Base-by-base conservation (phyloP, 2,329 filamentous ascomycete genomes). In the Cladosporium sp. region DNA sequence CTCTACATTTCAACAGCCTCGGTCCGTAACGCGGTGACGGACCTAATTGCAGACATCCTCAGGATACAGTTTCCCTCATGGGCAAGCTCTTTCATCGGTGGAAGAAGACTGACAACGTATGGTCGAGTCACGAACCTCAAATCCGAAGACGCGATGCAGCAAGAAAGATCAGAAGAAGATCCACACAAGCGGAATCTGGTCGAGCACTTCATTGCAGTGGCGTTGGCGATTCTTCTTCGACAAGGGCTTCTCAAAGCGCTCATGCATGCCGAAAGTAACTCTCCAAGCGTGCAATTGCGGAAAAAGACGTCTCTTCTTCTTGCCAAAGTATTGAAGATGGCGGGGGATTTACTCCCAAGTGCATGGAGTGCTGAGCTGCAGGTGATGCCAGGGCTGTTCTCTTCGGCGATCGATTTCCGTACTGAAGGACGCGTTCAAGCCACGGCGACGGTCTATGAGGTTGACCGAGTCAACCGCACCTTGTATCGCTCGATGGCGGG, bases 401-500 rank as follows among this genome's bases (percentile, higher is more conserved):
- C 84, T 6, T 82, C 84, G 0, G 89, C 91, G 4, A 78, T 87
- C 2, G 78, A 83, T 29, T 88, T 91, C 59, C 75, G 80, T 18
- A 76, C 82, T 16, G 82, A 91, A 25, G 78, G 83, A 19, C 84
- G 88, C 49, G 91, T 91, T 58, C 77, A 86, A 50, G 89, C 92
- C 6, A 91, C 89, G 7, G 85, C 89, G 7, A 94, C 94, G 15
- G 88, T 98, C 11, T 98, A 97, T 62, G 93, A 97, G 65, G 95
- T 98, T 48, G 95, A 95, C 71, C 96, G 92, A 64, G 90, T 98
- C 57, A 98, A 92, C 67, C 83, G 89, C 55, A 97, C 91, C 0
- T 72, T 98, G 12, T 94, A 94, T 64, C 80, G 90, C 51, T 94
- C 88, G 41, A 80, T 82, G 5, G 71, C 73, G n/a, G 64, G 49